phyloP scores from a whole-genome alignment of 441 rosid species.

The Raphanus hybrid region DNA sequence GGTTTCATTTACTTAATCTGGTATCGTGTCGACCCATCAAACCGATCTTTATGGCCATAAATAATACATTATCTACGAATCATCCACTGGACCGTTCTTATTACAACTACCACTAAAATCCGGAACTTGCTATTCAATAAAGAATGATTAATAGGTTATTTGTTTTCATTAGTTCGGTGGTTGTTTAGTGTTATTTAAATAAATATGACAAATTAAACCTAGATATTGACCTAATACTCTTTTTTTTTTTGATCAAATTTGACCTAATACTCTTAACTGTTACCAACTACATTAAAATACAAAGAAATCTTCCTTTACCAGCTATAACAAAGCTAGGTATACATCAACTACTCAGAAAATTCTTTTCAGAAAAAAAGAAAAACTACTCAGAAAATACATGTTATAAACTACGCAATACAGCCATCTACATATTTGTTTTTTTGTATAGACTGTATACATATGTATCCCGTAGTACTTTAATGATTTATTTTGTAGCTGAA shows the following conservation, averaged over 20 bases:
- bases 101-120: constrained; percentile 25
- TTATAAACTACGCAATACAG: neutral
- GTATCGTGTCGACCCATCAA: constrained; percentile 30
- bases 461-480: constrained; percentile 1
- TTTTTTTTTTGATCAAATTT: neutral
- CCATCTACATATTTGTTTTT: neutral
- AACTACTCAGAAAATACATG: neutral
- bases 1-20: constrained; percentile 28
- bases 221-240: constrained; percentile 41
- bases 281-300: constrained; percentile 38
- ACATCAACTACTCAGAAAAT: constrained; percentile 37
- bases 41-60: constrained; percentile 19
- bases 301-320: constrained; percentile 23
- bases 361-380: too few relatives aligned
- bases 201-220: constrained; percentile 8
- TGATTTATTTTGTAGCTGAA: neutral
- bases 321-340: constrained; percentile 33
- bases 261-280: constrained; percentile 43
- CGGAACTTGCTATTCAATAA: neutral
- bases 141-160: neutral
- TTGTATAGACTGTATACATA: neutral
- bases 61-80: constrained; percentile 8
- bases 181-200: constrained; percentile 7
- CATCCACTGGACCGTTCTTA: neutral
- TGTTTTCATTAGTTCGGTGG: constrained; percentile 11